A percentile compares a stretch with the other conserved stretches of the same genome.
Conservation (phyloP, 2,329 filamentous ascomycete genomes). For the Orbilia javanica region DNA sequence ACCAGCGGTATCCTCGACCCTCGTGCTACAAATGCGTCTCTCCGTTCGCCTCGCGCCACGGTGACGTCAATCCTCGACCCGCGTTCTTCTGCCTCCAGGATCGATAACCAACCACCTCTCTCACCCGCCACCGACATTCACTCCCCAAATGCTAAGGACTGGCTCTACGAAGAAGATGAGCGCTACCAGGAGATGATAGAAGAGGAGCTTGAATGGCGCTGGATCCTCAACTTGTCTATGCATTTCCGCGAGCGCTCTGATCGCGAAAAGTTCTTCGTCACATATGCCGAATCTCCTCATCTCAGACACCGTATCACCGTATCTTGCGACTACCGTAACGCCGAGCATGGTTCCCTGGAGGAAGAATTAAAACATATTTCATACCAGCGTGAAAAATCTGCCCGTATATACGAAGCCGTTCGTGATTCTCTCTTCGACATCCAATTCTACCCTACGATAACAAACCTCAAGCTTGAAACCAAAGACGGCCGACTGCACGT, state of each 20-base stretch:
- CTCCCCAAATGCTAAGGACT: constrained; percentile 42
- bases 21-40: constrained; percentile 42
- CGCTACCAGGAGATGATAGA: constrained; percentile 75
- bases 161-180: constrained; percentile 52
- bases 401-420: constrained; percentile 93
- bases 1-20: constrained; percentile 43
- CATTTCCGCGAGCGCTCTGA: constrained; percentile 93
- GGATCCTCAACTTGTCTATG: constrained; percentile 99
- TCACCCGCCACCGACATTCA: constrained; percentile 50
- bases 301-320: constrained; percentile 90
- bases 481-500: constrained; percentile 89
- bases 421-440: constrained; percentile 92
- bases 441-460: constrained; percentile 95
- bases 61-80: constrained; percentile 56
- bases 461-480: constrained; percentile 93
- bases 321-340: constrained; percentile 89
- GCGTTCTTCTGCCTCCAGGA: constrained; percentile 30
- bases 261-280: constrained; percentile 97
- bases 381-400: constrained; percentile 91
- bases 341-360: constrained; percentile 84
- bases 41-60: constrained; percentile 52
- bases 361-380: constrained; percentile 80
- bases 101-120: constrained; percentile 36
- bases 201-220: constrained; percentile 85
- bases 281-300: constrained; percentile 83